phyloP scores from a whole-genome alignment of 2,329 filamentous ascomycete species.

The Chaetothyriales sp. region DNA sequence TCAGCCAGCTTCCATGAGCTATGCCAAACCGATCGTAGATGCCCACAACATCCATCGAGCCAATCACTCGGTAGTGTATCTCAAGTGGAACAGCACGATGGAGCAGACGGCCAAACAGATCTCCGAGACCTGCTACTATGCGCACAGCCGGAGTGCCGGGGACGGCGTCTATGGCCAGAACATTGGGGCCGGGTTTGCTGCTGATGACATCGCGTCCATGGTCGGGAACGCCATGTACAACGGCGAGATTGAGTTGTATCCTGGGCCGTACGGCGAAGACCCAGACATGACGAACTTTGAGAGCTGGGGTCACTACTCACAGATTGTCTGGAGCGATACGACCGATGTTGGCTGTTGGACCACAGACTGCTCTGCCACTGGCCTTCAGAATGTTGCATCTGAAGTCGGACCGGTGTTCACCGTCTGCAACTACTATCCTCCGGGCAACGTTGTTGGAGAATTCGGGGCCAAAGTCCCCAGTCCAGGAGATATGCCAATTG shows the following conservation, averaged over 20 bases:
- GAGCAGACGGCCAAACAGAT: constrained; percentile 50
- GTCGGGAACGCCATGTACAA: constrained; percentile 86
- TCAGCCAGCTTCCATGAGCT: constrained; percentile 4
- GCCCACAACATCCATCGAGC: constrained; percentile 78
- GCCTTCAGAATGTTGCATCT: constrained; percentile 29
- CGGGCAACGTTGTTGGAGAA: constrained; percentile 47
- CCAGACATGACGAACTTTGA: constrained; percentile 52
- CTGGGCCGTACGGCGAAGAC: constrained; percentile 43
- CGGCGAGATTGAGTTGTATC: constrained; percentile 51
- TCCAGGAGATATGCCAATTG: constrained; percentile 28
- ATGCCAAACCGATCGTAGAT: constrained; percentile 34
- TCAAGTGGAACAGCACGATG: constrained; percentile 54
- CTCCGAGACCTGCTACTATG: constrained; percentile 56
- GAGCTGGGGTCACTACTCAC: constrained; percentile 60
- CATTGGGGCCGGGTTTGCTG: constrained; percentile 55
- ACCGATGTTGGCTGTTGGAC: constrained; percentile 50
- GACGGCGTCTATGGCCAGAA: constrained; percentile 75
- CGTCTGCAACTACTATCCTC: constrained; percentile 73
- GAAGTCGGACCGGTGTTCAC: constrained; percentile 50
- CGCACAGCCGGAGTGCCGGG: constrained; percentile 61
- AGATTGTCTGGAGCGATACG: constrained; percentile 57
- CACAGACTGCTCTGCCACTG: constrained; percentile 27
- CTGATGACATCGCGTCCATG: constrained; percentile 48
- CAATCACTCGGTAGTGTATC: constrained; percentile 58
- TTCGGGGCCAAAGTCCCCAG: constrained; percentile 40